Conservation (phyloP, 768 basidiomycete species). For the Pulveroboletus sp. region DNA sequence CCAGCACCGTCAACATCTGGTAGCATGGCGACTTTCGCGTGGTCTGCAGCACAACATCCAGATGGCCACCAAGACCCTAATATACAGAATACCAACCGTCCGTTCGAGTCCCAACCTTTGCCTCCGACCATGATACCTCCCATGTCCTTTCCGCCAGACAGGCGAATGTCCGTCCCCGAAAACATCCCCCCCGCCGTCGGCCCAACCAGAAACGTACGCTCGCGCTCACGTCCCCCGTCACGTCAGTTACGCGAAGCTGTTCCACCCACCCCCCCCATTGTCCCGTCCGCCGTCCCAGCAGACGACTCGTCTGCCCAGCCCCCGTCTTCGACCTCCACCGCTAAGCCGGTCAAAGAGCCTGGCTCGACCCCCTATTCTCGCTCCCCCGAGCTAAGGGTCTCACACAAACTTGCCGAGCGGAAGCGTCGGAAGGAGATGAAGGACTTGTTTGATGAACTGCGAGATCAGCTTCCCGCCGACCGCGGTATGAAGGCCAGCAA, state of each 20-base stretch:
- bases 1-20: constrained; percentile 53
- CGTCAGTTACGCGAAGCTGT: constrained; percentile 47
- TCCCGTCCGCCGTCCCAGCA: constrained; percentile 30
- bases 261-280: constrained; percentile 34
- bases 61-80: constrained; percentile 43
- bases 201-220: constrained; percentile 52
- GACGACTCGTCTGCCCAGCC: constrained; percentile 42
- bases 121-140: constrained; percentile 53
- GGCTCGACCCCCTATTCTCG: constrained; percentile 85
- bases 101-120: constrained; percentile 45
- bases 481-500: constrained; percentile 96
- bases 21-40: constrained; percentile 67
- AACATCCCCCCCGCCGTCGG: constrained; percentile 41
- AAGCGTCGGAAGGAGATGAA: constrained; percentile 99
- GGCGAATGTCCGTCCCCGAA: constrained; percentile 75
- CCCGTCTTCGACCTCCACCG: constrained; percentile 30
- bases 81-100: constrained; percentile 38
- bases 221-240: constrained; percentile 69
- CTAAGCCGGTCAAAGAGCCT: constrained; percentile 43
- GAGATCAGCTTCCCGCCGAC: constrained; percentile 89
- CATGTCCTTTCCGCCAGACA: constrained; percentile 55
- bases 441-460: constrained; percentile 93
- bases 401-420: constrained; percentile 95
- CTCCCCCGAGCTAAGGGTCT: constrained; percentile 89
- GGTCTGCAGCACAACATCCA: constrained; percentile 52